Conservation (phyloP, 768 basidiomycete species). For the Calocybe gangraenosa region DNA sequence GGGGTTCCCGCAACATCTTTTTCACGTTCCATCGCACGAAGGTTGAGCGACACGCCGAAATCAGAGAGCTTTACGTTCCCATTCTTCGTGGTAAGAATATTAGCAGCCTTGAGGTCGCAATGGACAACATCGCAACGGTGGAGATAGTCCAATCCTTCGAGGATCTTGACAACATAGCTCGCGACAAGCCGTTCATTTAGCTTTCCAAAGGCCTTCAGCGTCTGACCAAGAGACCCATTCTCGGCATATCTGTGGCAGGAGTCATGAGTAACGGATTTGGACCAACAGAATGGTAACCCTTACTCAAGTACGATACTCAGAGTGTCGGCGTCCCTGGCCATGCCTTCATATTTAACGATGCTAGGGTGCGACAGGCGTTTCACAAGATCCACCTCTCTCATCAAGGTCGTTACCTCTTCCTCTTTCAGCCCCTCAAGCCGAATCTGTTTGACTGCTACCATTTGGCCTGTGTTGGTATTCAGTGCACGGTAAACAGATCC, state of each 20-base stretch:
- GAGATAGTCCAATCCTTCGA: conserved; percentile 92
- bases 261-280: conserved; percentile 6
- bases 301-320: conserved; percentile 94
- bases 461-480: conserved; percentile 91
- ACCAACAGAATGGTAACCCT: conserved; percentile 28
- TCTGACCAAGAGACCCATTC: conserved; percentile 92
- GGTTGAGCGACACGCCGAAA: conserved; percentile 95
- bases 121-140: conserved; percentile 90
- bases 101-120: conserved; percentile 97
- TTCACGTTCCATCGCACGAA: conserved; percentile 84
- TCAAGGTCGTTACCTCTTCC: conserved; percentile 84
- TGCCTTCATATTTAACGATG: conserved; percentile 97
- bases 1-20: conserved; percentile 92
- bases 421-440: conserved; percentile 86
- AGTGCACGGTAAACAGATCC: conserved; percentile 94
- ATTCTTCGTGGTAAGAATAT: conserved; percentile 97
- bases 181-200: conserved; percentile 91
- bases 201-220: conserved; percentile 89
- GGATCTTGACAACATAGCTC: conserved; percentile 91
- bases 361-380: conserved; percentile 90
- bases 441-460: conserved; percentile 99
- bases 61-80: conserved; percentile 97
- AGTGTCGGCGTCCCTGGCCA: conserved; percentile 84
- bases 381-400: conserved; percentile 92
- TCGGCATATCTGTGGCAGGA: conserved; percentile 75